These are phyloP conservation scores for Farysia itapuensis DNA, from an alignment of 1,284 basidiomycete species.

Conservation along the genomic window DNA sequence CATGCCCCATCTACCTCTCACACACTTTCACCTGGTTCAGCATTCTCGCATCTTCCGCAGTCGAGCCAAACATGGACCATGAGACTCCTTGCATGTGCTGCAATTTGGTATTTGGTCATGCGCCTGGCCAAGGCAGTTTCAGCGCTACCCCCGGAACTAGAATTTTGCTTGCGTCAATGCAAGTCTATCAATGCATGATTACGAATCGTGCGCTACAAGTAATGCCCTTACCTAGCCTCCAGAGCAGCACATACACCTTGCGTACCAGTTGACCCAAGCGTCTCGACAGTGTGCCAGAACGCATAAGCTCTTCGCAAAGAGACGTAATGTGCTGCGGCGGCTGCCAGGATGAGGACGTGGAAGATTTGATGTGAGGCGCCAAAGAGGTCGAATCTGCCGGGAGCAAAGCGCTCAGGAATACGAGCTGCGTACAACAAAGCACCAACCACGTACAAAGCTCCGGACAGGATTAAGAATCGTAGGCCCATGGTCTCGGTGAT, in stretches of 20 bases:
- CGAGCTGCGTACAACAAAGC: slow-evolving; percentile 66
- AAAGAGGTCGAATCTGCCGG: slow-evolving; percentile 80
- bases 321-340: slow-evolving; percentile 74
- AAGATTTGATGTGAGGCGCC: slow-evolving; percentile 64
- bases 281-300: slow-evolving; percentile 56
- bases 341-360: slow-evolving; percentile 77
- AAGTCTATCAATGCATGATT: no score
- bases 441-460: slow-evolving; percentile 48
- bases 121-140: no score
- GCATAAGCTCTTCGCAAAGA: slow-evolving; percentile 44
- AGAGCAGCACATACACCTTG: slow-evolving; percentile 29
- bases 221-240: background rate
- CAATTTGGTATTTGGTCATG: no score
- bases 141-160: no score
- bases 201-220: no score
- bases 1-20: no score
- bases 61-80: no score
- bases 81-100: no score
- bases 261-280: slow-evolving; percentile 6
- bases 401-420: slow-evolving; percentile 75
- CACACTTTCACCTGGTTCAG: no score
- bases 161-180: no score
- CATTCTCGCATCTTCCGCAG: no score
- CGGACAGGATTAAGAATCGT: slow-evolving; percentile 36
- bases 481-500: slow-evolving; percentile 51